Evolutionary conservation across 805 yeast genomes (phyloP).

Genomic region (Suhomyces emberorum): DNA sequence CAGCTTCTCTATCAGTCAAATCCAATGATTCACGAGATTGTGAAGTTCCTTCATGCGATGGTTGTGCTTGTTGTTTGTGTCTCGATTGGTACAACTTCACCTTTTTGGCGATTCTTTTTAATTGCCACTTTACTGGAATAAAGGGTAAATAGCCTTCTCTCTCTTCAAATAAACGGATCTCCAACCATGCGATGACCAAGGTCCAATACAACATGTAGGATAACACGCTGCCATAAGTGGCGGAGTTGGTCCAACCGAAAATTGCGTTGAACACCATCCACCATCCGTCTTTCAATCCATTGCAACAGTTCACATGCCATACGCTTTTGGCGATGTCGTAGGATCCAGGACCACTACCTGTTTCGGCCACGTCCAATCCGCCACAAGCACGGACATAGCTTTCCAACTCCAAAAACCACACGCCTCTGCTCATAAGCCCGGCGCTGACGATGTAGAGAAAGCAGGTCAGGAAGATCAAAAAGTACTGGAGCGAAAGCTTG

Average conservation of each 20-base stretch:
- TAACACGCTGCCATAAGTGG: conserved; percentile 42
- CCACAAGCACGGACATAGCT: conserved; percentile 36
- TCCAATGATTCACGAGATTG: background rate
- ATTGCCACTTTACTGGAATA: conserved; percentile 40
- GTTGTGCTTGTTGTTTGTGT: conserved; percentile 6
- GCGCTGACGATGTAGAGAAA: conserved; percentile 44
- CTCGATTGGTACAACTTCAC: conserved; percentile 12
- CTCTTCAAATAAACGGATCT: conserved; percentile 33
- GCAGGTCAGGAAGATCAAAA: conserved; percentile 36
- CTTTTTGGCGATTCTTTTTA: conserved; percentile 32
- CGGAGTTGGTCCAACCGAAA: conserved; percentile 46
- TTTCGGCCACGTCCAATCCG: conserved; percentile 41
- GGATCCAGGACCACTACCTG: conserved; percentile 46
- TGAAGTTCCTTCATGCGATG: background rate
- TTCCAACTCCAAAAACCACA: conserved; percentile 44
- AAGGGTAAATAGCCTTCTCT: conserved; percentile 35
- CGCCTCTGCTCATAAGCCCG: conserved; percentile 43
- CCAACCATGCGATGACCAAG: conserved; percentile 29
- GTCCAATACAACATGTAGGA: conserved; percentile 39
- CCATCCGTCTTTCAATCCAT: conserved; percentile 43
- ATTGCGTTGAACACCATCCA: conserved; percentile 47
- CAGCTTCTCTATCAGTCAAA: conserved; percentile 6
- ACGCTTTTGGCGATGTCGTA: conserved; percentile 38
- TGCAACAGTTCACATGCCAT: conserved; percentile 48
- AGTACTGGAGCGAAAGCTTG: conserved; percentile 40